Percentiles rank a stretch among this genome's conserved stretches.
Conservation (phyloP, 106 monocot genomes). For the Dactylorhiza incarnata region DNA sequence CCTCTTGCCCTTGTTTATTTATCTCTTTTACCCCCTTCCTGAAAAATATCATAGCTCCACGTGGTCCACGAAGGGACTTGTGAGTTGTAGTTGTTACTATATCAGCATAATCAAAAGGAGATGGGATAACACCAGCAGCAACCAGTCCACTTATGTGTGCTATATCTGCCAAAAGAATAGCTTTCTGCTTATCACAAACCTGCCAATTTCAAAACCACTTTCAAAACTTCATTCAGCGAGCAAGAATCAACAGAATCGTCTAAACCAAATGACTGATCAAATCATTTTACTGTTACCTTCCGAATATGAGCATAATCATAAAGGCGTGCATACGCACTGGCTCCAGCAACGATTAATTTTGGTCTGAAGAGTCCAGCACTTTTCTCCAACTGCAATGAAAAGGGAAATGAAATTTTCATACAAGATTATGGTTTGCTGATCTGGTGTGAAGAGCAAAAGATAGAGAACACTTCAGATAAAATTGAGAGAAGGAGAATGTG, state of each 20-base stretch:
- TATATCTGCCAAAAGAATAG: slow-evolving; percentile 95
- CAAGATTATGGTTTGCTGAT: not conserved
- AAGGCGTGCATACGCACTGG: slow-evolving; percentile 95
- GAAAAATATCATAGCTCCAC: slow-evolving; percentile 98
- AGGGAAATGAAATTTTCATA: not conserved
- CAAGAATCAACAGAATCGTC: not conserved
- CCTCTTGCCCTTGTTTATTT: slow-evolving; percentile 91
- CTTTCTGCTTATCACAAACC: slow-evolving; percentile 97
- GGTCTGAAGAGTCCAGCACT: slow-evolving; percentile 87
- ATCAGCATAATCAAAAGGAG: slow-evolving; percentile 97
- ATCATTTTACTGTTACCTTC: slow-evolving; percentile 37
- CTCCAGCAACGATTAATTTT: slow-evolving; percentile 97
- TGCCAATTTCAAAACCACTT: slow-evolving; percentile 13
- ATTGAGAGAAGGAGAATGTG: not conserved
- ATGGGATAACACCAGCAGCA: slow-evolving; percentile 92
- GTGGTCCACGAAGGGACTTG: slow-evolving; percentile 97
- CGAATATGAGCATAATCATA: slow-evolving; percentile 92
- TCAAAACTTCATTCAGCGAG: not conserved
- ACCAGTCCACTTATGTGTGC: slow-evolving; percentile 99
- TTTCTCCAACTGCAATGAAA: slow-evolving; percentile 70
- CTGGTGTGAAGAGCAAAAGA: slow-evolving; percentile 1
- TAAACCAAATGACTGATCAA: not conserved
- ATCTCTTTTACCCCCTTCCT: slow-evolving; percentile 90
- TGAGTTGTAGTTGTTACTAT: slow-evolving; percentile 96
- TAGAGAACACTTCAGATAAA: not conserved